phyloP scores from a whole-genome alignment of 345 rosid genomes.

The Crucihimalaya himalaica region DNA sequence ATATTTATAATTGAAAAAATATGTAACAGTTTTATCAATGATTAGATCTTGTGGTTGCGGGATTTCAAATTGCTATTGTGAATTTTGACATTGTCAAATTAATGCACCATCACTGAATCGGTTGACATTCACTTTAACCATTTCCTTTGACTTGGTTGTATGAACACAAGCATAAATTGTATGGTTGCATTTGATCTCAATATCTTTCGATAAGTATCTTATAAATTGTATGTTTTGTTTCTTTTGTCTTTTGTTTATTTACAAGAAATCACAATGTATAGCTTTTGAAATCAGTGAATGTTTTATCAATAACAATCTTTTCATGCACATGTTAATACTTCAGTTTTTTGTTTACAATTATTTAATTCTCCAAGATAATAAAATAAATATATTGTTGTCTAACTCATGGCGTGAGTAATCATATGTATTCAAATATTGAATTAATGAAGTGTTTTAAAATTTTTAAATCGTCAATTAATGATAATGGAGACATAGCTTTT shows the following conservation, averaged over 20 bases:
- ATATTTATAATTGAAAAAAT: background rate
- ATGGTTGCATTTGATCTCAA: background rate
- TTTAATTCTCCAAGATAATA: background rate
- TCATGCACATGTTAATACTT: background rate
- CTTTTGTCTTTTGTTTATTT: background rate
- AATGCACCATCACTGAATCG: too few relatives aligned
- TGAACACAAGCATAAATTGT: too few relatives aligned
- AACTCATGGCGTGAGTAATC: background rate
- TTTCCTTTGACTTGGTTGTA: too few relatives aligned
- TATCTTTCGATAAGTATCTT: background rate
- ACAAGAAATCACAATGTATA: background rate
- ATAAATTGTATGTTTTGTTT: background rate
- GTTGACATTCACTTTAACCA: too few relatives aligned
- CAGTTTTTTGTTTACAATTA: background rate
- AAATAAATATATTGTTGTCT: background rate
- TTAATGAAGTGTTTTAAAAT: background rate
- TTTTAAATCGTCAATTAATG: background rate
- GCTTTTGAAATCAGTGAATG: background rate
- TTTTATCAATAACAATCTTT: background rate
- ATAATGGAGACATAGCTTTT: constrained; percentile 7
- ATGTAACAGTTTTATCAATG: background rate
- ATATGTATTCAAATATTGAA: background rate
- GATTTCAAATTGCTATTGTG: background rate
- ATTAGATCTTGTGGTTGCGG: background rate
- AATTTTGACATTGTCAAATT: background rate